Evolutionary conservation across 805 yeast species (phyloP).

Genomic region (Zygosaccharomyces pseudorouxii): DNA sequence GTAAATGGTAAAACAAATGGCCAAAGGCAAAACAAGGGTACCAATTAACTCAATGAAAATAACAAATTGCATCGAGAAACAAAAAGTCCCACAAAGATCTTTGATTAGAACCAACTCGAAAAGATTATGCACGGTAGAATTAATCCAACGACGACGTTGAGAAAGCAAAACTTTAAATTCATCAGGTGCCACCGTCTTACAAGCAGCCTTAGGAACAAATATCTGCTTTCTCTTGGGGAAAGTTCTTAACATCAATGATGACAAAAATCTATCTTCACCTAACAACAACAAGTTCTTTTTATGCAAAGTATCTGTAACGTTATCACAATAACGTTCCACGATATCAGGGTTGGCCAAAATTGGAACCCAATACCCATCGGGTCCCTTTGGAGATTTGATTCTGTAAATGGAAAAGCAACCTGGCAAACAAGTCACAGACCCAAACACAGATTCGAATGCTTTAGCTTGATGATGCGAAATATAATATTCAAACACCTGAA

Average conservation of each 20-base stretch:
- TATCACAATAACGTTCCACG: constrained; percentile 86
- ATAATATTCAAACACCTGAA: constrained; percentile 90
- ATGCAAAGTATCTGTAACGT: constrained; percentile 78
- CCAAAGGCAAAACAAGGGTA: constrained; percentile 83
- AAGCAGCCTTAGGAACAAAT: constrained; percentile 85
- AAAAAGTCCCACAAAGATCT: constrained; percentile 90
- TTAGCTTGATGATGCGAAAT: constrained; percentile 92
- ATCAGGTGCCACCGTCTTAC: constrained; percentile 89
- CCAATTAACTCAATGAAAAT: constrained; percentile 80
- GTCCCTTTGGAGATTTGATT: constrained; percentile 82
- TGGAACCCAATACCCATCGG: constrained; percentile 85
- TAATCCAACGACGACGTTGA: constrained; percentile 96
- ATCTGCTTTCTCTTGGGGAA: constrained; percentile 87
- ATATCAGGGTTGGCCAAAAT: constrained; percentile 89
- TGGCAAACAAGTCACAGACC: constrained; percentile 91
- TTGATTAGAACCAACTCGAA: constrained; percentile 80
- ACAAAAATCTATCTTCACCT: constrained; percentile 86
- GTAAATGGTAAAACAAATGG: constrained; percentile 76
- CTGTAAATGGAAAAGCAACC: constrained; percentile 94
- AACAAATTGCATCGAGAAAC: constrained; percentile 92
- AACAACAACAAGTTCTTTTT: constrained; percentile 76
- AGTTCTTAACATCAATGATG: constrained; percentile 80
- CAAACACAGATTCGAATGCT: constrained; percentile 92
- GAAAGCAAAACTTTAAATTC: constrained; percentile 73
- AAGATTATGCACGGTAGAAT: constrained; percentile 88